Evolutionary conservation across 75 land plant species (phyloP), one percentile per base, ranked within the genome.

Genomic region (Selaginella moellendorffii): DNA sequence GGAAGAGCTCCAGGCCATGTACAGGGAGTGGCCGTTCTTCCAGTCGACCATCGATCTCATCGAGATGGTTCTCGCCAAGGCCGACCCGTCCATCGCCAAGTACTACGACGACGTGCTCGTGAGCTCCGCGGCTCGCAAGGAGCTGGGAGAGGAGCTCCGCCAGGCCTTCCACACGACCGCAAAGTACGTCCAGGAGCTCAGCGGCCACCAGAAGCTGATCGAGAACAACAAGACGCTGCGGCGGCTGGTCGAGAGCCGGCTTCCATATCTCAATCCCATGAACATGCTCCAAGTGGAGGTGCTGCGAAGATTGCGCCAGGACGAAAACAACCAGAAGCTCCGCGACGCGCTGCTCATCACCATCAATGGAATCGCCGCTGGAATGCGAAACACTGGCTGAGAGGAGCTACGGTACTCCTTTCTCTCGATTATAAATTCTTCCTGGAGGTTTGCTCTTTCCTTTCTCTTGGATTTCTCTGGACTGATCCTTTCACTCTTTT

Each of bases 321-420:
- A 92, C 63, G 78, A 72, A 24, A 79, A 78, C 22, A 91, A 91
- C 59, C 64, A 70, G 9, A 84, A 85, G 68, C 80, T 91, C 17
- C 67, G 97, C 52, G 97, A 91, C 72, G 97, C 97, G 1, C 72
- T 87, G 58, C 84, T 91, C 28, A 81, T 91, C 29, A 91, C 93
- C 2, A 81, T 91, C 42, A 91, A 91, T 71, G 97, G 93, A 1
- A 91, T 91, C 29, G 89, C 93, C 29, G 88, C 97, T 53, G 93
- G 97, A 2, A 91, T 87, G 93, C 79, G 88, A 30, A 91, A 91
- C 74, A 91, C 97, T 23, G 97, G 97, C 65, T 87, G 69, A 83
- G 56, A n/a, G n/a, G n/a, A n/a, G n/a, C n/a, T n/a, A n/a, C n/a
- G n/a, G n/a, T n/a, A n/a, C n/a, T n/a, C n/a, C n/a, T n/a, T n/a